Evolutionary conservation across 169 alveolate genomes (phyloP), one percentile per base, ranked within the genome.

Genomic region (Plasmodium cynomolgi): DNA sequence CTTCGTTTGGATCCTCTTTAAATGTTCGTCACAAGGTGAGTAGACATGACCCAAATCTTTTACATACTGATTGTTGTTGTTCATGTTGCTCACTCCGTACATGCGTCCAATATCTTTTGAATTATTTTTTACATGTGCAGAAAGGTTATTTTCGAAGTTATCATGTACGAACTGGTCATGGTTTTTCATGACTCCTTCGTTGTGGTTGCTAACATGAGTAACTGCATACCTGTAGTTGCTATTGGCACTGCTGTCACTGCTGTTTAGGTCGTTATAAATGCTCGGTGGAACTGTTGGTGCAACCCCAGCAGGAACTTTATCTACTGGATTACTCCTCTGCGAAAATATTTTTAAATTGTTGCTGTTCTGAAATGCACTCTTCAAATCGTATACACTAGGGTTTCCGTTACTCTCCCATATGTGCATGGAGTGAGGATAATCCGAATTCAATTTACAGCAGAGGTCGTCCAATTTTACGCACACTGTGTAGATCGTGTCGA

Each of bases 401-500:
- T 81, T 68, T 29, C 95, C 86, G 26, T 62, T 75, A 26, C 56
- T 68, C 23, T 91, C 95, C 97, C 97, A 95, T n/a, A 84, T 41
- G 39, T 84, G 15, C 96, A 91, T 95, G 34, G 96, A 93, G 75
- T 95, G 93, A 4, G 97, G 97, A 62, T 86, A 95, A 50, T 73
- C 58, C 1, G 54, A 39, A 56, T 85, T 94, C 41, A 95, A 77
- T 26, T 90, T 92, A 54, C 94, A 84, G 29, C 97, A 95, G 23
- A 95, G 50, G 68, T 95, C 97, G 75, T 95, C 97, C 23, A 95
- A 58, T 50, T 93, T 92, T 44, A 83, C 81, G 26, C 97, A 95
- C 58, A 93, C 96, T 2, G 96, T 93, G 82, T 91, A 84, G 33
- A 95, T 93, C 0, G 96, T 94, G 20, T 95, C 96, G 39, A 95